Evolutionary conservation across 176 grass and related monocot genomes (phyloP).

Genomic region (Phragmites australis): DNA sequence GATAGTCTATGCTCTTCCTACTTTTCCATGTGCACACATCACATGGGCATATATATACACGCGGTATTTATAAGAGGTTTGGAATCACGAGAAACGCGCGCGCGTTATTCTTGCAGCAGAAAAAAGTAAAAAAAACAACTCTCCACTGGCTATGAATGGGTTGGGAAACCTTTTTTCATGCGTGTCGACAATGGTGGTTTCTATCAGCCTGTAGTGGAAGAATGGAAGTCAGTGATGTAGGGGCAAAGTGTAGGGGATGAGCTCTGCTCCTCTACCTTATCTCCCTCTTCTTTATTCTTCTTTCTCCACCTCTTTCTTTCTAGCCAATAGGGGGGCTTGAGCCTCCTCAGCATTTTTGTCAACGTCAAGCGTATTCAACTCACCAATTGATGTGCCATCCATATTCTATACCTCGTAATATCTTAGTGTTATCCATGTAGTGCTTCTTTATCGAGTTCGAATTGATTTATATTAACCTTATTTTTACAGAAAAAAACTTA

Average conservation of each 20-base stretch:
- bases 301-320: too few species aligned
- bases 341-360: constrained; percentile 6
- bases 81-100: background rate
- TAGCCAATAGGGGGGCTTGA: too few species aligned
- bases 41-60: too few species aligned
- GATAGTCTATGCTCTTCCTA: too few species aligned
- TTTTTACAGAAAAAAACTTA: background rate
- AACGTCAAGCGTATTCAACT: constrained; percentile 32
- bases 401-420: background rate
- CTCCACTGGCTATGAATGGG: background rate
- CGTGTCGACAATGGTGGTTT: background rate
- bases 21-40: too few species aligned
- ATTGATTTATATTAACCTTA: constrained; percentile 13
- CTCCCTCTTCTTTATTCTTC: too few species aligned
- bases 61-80: background rate
- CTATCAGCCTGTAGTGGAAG: background rate
- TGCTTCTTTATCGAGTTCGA: constrained; percentile 19
- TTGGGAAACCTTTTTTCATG: background rate
- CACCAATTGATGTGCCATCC: constrained; percentile 23
- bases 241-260: too few species aligned
- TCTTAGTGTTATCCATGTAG: background rate
- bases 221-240: background rate
- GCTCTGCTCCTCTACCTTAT: too few species aligned
- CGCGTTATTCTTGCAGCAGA: too few species aligned
- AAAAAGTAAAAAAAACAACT: background rate